phyloP scores from a whole-genome alignment of 2,329 filamentous ascomycete genomes.

The Ophiocordyceps camponoti-leonardi region DNA sequence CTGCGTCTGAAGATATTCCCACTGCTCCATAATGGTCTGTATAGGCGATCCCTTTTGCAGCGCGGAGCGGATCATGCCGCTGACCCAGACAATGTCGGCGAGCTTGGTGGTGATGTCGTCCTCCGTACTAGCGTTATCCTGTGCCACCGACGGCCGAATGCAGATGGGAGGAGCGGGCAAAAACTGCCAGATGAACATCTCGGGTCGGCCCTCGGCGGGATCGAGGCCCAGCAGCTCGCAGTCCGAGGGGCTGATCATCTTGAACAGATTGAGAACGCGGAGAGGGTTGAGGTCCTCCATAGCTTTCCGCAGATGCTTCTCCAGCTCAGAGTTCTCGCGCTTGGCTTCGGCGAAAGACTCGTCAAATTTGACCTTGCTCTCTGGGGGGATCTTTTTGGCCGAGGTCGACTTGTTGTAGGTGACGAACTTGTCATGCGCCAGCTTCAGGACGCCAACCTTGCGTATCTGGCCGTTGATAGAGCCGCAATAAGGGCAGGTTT shows the following conservation, averaged over 20 bases:
- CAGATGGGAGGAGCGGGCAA: constrained; percentile 90
- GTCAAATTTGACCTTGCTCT: constrained; percentile 72
- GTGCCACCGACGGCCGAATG: constrained; percentile 89
- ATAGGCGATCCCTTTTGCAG: constrained; percentile 81
- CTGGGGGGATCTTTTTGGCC: constrained; percentile 64
- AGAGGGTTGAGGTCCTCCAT: constrained; percentile 90
- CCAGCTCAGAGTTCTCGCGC: constrained; percentile 62
- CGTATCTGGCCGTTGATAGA: constrained; percentile 81
- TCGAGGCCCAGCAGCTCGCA: constrained; percentile 85
- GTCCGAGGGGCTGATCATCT: constrained; percentile 66
- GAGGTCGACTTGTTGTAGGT: constrained; percentile 80
- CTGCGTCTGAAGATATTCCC: constrained; percentile 85
- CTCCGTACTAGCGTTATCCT: constrained; percentile 87
- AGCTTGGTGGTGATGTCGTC: constrained; percentile 99
- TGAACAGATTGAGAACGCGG: constrained; percentile 78
- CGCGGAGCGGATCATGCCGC: constrained; percentile 82
- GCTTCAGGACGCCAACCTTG: constrained; percentile 82
- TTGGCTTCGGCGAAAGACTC: constrained; percentile 69
- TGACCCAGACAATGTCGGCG: constrained; percentile 94
- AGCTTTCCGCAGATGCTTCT: constrained; percentile 81
- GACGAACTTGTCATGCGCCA: constrained; percentile 84
- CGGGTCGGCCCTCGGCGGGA: constrained; percentile 70
- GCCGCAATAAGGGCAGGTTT: constrained; percentile 64
- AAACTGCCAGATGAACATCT: constrained; percentile 97
- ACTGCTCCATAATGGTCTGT: constrained; percentile 83